These are phyloP conservation scores for Dendrobium catenatum DNA, from an alignment of 106 monocot species.

Conservation along the genomic window DNA sequence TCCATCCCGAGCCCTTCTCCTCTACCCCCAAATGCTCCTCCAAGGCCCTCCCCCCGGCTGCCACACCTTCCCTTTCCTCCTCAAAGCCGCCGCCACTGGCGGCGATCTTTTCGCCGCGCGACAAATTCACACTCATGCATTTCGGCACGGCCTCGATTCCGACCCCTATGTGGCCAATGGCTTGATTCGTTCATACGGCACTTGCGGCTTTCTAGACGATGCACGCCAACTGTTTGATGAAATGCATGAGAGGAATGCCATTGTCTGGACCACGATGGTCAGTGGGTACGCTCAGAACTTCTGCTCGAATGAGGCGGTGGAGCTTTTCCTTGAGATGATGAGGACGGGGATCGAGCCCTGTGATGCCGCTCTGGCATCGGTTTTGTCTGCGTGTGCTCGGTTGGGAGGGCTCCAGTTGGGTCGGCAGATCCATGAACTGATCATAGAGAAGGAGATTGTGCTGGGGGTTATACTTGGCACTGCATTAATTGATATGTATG, in stretches of 20 bases:
- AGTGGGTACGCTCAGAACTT: constrained; percentile 51
- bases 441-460: constrained; percentile 32
- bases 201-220: constrained; percentile 8
- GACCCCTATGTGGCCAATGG: constrained; percentile 53
- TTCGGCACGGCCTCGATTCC: constrained; percentile 31
- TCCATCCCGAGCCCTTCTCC: constrained; percentile 32
- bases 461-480: constrained; percentile 69
- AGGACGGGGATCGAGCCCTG: constrained; percentile 35
- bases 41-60: constrained; percentile 31
- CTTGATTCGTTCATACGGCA: constrained; percentile 35
- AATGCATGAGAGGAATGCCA: constrained; percentile 29
- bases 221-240: constrained; percentile 58
- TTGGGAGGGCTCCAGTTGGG: constrained; percentile 51
- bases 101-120: constrained; percentile 1
- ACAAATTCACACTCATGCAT: constrained; percentile 52
- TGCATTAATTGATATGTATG: constrained; percentile 42
- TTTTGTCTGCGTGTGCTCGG: constrained; percentile 57
- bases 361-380: constrained; percentile 45
- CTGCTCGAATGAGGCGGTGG: constrained; percentile 22
- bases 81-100: constrained; percentile 45
- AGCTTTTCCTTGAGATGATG: constrained; percentile 48
- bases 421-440: constrained; percentile 27
- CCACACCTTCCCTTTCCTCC: constrained; percentile 84
- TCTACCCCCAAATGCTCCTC: constrained; percentile 36
- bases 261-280: constrained; percentile 70